Evolutionary conservation across 495 filamentous ascomycete species (phyloP).

Genomic region (Aspergillus taichungensis): DNA sequence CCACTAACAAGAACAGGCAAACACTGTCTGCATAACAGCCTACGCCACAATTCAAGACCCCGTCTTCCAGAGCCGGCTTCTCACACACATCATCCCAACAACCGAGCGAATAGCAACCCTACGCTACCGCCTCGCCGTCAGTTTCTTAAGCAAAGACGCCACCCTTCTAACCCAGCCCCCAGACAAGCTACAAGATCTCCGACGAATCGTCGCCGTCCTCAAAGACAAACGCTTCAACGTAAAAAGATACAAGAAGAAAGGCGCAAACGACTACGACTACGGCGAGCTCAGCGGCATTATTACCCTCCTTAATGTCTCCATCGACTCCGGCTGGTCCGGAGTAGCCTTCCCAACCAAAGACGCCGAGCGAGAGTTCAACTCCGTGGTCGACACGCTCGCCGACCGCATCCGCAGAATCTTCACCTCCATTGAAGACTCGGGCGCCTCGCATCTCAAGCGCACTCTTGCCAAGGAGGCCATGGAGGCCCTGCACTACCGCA

Average conservation of each 20-base stretch:
- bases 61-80: slow-evolving; percentile 47
- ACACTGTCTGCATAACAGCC: slow-evolving; percentile 44
- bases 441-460: slow-evolving; percentile 60
- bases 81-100: slow-evolving; percentile 49
- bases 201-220: slow-evolving; percentile 42
- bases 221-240: slow-evolving; percentile 40
- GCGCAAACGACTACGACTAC: slow-evolving; percentile 53
- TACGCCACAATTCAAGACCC: slow-evolving; percentile 40
- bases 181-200: slow-evolving; percentile 41
- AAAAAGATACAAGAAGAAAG: slow-evolving; percentile 21
- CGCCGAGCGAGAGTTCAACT: slow-evolving; percentile 51
- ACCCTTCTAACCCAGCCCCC: slow-evolving; percentile 34
- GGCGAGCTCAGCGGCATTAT: slow-evolving; percentile 52
- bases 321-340: slow-evolving; percentile 52
- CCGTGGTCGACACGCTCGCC: slow-evolving; percentile 57
- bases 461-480: slow-evolving; percentile 66
- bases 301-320: slow-evolving; percentile 59
- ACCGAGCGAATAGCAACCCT: slow-evolving; percentile 50
- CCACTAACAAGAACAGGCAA: slow-evolving; percentile 34
- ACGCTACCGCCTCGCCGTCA: slow-evolving; percentile 62
- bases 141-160: slow-evolving; percentile 53
- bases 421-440: slow-evolving; percentile 62
- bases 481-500: slow-evolving; percentile 60
- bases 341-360: slow-evolving; percentile 20
- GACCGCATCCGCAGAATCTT: slow-evolving; percentile 56